These are phyloP conservation scores for Neurospora sp. DNA, from an alignment of 495 filamentous ascomycete species.

Conservation along the genomic window DNA sequence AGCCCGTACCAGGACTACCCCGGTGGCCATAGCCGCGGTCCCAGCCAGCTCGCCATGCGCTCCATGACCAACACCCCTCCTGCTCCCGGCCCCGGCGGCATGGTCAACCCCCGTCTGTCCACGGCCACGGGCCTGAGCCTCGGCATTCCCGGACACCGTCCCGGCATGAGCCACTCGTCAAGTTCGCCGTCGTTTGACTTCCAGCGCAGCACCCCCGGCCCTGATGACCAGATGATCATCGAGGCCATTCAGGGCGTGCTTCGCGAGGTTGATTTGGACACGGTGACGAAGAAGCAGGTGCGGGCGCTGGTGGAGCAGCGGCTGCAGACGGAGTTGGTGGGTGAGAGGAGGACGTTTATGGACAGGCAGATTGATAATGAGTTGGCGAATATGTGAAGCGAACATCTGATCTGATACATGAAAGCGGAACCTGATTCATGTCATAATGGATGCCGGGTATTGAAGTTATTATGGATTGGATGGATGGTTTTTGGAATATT, in stretches of 20 bases:
- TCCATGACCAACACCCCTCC: constrained; percentile 34
- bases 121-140: constrained; percentile 28
- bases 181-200: constrained; percentile 71
- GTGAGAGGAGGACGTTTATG: constrained; percentile 73
- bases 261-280: constrained; percentile 87
- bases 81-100: constrained; percentile 26
- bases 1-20: constrained; percentile 43
- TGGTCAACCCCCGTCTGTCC: constrained; percentile 29
- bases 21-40: constrained; percentile 4
- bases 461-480: neutral
- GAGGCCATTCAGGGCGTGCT: constrained; percentile 76
- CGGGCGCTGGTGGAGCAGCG: constrained; percentile 84
- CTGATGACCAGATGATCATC: constrained; percentile 65
- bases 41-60: constrained; percentile 22
- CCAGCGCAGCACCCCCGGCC: constrained; percentile 50
- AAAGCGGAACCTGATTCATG: neutral
- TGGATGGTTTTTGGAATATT: neutral
- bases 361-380: constrained; percentile 89
- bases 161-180: constrained; percentile 31
- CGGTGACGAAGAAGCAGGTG: constrained; percentile 96
- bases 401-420: neutral
- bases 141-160: constrained; percentile 25
- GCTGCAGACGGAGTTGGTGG: constrained; percentile 73
- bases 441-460: neutral
- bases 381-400: constrained; percentile 76